Evolutionary conservation across 2,329 filamentous ascomycete genomes (phyloP).

Genomic region (Lasiodiplodia sp.): DNA sequence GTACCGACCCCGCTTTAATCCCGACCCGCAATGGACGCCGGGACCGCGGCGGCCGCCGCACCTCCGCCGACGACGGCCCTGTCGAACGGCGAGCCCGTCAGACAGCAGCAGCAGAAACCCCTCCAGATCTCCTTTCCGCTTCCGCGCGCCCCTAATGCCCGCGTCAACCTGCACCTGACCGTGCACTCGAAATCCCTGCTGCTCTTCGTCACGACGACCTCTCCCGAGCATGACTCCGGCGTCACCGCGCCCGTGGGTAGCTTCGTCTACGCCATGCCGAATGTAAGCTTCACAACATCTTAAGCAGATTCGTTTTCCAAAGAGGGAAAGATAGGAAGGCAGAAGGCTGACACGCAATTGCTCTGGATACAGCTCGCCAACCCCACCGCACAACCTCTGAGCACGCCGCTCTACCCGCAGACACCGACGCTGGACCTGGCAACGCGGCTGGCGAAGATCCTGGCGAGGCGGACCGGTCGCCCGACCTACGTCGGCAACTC

Average conservation of each 20-base stretch:
- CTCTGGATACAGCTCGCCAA: slow-evolving; percentile 37
- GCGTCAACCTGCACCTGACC: slow-evolving; percentile 66
- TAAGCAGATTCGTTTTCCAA: neutral
- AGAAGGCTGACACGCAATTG: neutral
- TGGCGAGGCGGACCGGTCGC: slow-evolving; percentile 74
- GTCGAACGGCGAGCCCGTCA: neutral
- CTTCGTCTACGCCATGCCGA: slow-evolving; percentile 91
- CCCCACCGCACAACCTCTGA: slow-evolving; percentile 67
- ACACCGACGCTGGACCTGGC: slow-evolving; percentile 86
- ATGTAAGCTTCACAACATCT: slow-evolving; percentile 62
- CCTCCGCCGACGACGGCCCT: neutral
- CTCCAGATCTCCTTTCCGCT: slow-evolving; percentile 65
- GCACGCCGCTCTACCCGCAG: slow-evolving; percentile 79
- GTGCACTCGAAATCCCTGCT: slow-evolving; percentile 60
- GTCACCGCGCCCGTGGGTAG: slow-evolving; percentile 70
- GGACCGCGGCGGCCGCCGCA: slow-evolving; percentile 27
- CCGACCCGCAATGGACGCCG: slow-evolving; percentile 36
- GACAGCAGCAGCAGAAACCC: slow-evolving; percentile 38
- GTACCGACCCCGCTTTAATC: neutral
- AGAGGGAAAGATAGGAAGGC: neutral
- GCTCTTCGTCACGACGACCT: slow-evolving; percentile 64
- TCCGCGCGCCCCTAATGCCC: slow-evolving; percentile 63
- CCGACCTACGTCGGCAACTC: slow-evolving; percentile 94
- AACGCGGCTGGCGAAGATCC: slow-evolving; percentile 79
- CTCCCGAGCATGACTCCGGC: slow-evolving; percentile 50